A percentile compares a stretch with the other conserved stretches of the same genome.
Conservation (phyloP, 805 yeast genomes). For the Cyberlindnera bimundalis region DNA sequence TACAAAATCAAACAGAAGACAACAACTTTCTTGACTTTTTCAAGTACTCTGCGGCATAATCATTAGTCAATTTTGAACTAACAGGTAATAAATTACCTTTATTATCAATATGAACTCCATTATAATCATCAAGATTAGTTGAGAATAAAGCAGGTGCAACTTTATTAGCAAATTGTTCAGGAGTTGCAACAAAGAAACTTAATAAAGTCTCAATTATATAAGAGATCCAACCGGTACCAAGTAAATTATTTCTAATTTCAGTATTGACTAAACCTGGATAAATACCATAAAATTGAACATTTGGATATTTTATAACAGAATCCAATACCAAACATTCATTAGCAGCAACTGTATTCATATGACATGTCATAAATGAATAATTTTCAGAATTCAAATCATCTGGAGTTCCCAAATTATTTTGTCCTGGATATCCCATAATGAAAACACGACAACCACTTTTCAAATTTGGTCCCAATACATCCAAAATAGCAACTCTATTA, state of each 20-base stretch:
- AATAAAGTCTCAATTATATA: constrained; percentile 28
- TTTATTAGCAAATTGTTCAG: constrained; percentile 33
- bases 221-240: constrained; percentile 31
- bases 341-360: constrained; percentile 42
- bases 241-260: constrained; percentile 32
- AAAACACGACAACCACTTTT: constrained; percentile 29
- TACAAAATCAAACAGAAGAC: not conserved
- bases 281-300: constrained; percentile 33
- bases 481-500: constrained; percentile 33
- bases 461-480: constrained; percentile 27
- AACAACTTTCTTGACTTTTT: constrained; percentile 23
- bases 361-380: constrained; percentile 31
- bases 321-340: constrained; percentile 36
- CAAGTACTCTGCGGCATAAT: constrained; percentile 29
- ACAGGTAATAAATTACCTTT: constrained; percentile 28
- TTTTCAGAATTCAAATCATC: constrained; percentile 35
- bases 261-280: constrained; percentile 40
- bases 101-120: constrained; percentile 32
- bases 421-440: constrained; percentile 40
- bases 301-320: constrained; percentile 20
- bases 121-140: constrained; percentile 27
- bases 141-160: constrained; percentile 33
- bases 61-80: constrained; percentile 30
- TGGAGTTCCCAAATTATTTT: constrained; percentile 30
- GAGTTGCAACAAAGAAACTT: constrained; percentile 31